Evolutionary conservation across 148 eudicot genomes (phyloP), one percentile per base, ranked within the genome.

Genomic region (Rhododendron henanense): DNA sequence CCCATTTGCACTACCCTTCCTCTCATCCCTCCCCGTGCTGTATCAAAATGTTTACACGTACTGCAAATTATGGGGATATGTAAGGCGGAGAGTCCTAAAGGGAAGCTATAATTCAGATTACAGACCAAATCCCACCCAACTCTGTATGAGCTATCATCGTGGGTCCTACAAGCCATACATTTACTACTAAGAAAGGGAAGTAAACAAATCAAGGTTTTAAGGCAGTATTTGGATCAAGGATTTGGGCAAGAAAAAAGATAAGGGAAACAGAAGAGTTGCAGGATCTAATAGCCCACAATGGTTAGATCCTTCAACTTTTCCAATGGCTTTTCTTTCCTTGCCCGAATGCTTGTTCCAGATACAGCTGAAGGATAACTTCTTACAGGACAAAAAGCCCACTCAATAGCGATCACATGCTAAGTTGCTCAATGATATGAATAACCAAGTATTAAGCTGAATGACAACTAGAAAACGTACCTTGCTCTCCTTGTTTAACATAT

Each of bases 401-500:
- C 6, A 41, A 10, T 25, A 25, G 37, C 65, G 5, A 23, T 13
- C 45, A 61, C 21, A 41, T 61, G 19, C 23, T 11, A 63, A 33
- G 73, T 35, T 18, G 48, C 48, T 10, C 71, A 59, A 81, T 33
- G 25, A 31, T 33, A 37, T 57, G 73, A 55, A 61, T 63, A 63
- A 65, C 65, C 37, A 69, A 3, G 37, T 47, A 59, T 44, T 7
- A 45, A 65, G 18, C 11, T 14, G 37, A 50, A 47, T 67, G 59
- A 67, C 78, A 67, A 67, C 57, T 65, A 45, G 78, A 65, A 65
- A 5, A 51, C 85, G 33, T 51, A 84, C 81, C 81, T 31, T 74
- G 45, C 23, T 74, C 47, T 75, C 48, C 19, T 41, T 31, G 55
- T 45, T 47, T 16, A 44, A 71, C 63, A 39, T 41, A 11, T 48